phyloP scores from a whole-genome alignment of 1,284 basidiomycete species.

The Heterobasidion occidentale region DNA sequence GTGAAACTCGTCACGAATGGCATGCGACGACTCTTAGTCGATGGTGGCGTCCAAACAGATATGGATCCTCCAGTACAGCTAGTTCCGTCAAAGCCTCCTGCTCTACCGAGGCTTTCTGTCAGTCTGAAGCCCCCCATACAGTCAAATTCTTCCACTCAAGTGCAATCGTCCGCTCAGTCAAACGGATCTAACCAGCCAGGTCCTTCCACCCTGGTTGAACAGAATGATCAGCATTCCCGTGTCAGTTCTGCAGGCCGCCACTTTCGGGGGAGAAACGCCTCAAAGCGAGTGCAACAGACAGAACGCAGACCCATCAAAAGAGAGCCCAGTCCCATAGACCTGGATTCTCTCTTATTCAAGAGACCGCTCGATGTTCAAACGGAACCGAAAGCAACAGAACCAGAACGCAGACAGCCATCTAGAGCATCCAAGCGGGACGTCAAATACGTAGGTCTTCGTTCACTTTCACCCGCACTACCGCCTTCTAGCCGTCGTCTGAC shows the following conservation, averaged over 20 bases:
- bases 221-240: no score
- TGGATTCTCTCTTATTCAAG: not conserved
- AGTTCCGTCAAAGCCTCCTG: not conserved
- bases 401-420: constrained; percentile 12
- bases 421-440: constrained; percentile 13
- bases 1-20: not conserved
- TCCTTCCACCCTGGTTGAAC: no score
- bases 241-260: no score
- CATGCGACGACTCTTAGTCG: not conserved
- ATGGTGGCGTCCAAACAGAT: not conserved
- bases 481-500: not conserved
- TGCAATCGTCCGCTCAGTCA: not conserved
- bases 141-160: not conserved
- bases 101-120: not conserved
- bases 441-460: constrained; percentile 9
- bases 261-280: no score
- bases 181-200: not conserved
- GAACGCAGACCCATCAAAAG: not conserved
- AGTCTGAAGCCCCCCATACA: not conserved
- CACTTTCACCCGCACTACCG: not conserved
- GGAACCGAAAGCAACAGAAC: not conserved
- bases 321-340: not conserved
- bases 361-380: not conserved
- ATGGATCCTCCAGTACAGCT: not conserved
- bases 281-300: not conserved